Evolutionary conservation across 2,329 filamentous ascomycete genomes (phyloP).

Genomic region (Botryosphaeria dothidea): DNA sequence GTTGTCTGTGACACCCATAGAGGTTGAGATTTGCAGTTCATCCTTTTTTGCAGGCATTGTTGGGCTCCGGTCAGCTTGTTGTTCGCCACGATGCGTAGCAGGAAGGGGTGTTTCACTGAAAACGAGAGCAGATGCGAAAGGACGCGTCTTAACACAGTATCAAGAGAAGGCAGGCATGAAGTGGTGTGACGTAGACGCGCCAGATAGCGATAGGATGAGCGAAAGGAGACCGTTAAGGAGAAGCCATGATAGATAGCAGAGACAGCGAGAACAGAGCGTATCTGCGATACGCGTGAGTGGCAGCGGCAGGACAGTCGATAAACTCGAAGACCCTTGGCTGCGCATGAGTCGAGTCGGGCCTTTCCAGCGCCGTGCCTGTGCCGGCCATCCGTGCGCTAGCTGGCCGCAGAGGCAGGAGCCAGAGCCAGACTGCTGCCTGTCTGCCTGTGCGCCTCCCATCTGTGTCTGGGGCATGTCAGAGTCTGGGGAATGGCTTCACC

Average conservation of each 20-base stretch:
- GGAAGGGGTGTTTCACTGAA: conserved; percentile 6
- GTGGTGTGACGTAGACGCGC: background rate
- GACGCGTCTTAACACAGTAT: background rate
- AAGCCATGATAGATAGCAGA: conserved; percentile 1
- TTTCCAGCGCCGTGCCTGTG: background rate
- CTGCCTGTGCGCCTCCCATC: background rate
- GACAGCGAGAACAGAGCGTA: conserved; percentile 5
- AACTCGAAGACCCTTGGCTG: too few relatives aligned
- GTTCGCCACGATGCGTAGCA: background rate
- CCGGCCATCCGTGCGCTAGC: background rate
- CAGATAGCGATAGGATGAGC: background rate
- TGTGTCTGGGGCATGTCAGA: background rate
- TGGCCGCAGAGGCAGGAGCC: background rate
- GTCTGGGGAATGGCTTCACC: background rate
- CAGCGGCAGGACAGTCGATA: background rate
- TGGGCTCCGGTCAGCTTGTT: conserved; percentile 1
- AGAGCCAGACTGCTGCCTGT: background rate
- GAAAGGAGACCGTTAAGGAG: background rate
- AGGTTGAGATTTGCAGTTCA: conserved; percentile 4
- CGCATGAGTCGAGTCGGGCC: background rate
- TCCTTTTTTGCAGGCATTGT: conserved; percentile 10
- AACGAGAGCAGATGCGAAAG: background rate
- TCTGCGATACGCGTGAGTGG: background rate
- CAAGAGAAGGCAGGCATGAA: background rate
- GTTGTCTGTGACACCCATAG: background rate